These are phyloP conservation scores for Cercospora sesami DNA, from an alignment of 2,329 filamentous ascomycete genomes.

Conservation along the genomic window DNA sequence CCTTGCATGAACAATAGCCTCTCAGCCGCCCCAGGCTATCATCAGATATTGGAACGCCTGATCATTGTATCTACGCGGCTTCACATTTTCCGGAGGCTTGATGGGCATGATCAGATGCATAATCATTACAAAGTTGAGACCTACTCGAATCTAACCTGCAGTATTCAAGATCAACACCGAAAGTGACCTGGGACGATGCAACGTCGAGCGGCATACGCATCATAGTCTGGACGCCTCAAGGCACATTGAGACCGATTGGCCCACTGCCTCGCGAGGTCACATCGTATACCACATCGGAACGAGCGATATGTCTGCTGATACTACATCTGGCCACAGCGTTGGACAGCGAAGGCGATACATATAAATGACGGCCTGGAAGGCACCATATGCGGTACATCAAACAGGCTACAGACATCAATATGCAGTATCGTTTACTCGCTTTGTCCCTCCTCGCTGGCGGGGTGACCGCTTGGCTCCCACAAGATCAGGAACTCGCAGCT, in stretches of 20 bases:
- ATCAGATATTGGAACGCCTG: slow-evolving; percentile 4
- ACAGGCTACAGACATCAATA: not conserved
- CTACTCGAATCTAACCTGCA: not conserved
- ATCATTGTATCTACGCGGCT: not conserved
- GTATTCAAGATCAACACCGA: not conserved
- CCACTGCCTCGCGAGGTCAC: not conserved
- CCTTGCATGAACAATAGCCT: not conserved
- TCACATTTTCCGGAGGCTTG: not conserved
- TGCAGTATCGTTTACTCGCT: slow-evolving; percentile 10
- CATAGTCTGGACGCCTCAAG: not conserved
- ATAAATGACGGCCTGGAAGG: not conserved
- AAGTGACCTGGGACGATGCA: not conserved
- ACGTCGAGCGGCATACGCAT: not conserved
- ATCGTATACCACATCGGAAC: not conserved
- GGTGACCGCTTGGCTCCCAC: slow-evolving; percentile 15
- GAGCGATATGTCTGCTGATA: not conserved
- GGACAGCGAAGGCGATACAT: not conserved
- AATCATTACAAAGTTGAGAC: not conserved
- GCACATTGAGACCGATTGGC: not conserved
- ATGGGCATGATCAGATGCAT: not conserved
- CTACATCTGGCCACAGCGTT: not conserved
- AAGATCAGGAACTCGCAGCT: slow-evolving; percentile 11
- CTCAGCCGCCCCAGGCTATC: not conserved
- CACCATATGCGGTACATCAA: not conserved
- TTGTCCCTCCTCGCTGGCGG: slow-evolving; percentile 6